Evolutionary conservation across 768 basidiomycete species (phyloP), one percentile per base, ranked within the genome.

Genomic region (Mycena polygramma): DNA sequence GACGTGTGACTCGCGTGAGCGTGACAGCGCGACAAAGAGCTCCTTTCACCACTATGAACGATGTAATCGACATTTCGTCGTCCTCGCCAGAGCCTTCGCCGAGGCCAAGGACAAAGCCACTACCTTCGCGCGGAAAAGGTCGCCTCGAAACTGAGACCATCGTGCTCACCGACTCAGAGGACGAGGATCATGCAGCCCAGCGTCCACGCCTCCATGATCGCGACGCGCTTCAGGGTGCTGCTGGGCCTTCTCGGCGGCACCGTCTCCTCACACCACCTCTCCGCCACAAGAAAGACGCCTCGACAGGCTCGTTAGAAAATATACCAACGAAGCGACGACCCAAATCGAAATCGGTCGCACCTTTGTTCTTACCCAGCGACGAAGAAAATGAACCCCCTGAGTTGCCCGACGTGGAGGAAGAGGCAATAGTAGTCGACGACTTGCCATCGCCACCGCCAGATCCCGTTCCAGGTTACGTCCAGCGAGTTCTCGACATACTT

Each of bases 401-500:
- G 37, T 22, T 36, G 11, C 17, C 7, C 19, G 35, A 20, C 37
- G 14, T 39, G 24, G 64, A 46, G 4, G 51, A 59, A 20, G 53
- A 62, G 7, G 65, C 24, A 8, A 69, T 62, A n/a, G 30, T 45
- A 2, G 60, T 41, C 1, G 59, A 70, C 45, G 51, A 66, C n/a
- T 17, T 70, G 19, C 59, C 69, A 19, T 39, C 71, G 2, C 71
- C 66, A 3, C 70, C 68, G 9, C 72, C 73, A 11, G 77, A 78
- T 30, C 77, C 77, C 35, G 35, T 74, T 62, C 64, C 81, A 67
- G 69, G 73, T 64, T 67, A 62, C 70, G 66, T 91, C 37, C 83
- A 87, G 1, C 88, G 83, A 49, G 83, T 93, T 37, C 81, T 92
- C 45, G 91, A 93, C 74, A 86, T 94, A 53, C 77, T 94, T 15